phyloP scores from a whole-genome alignment of 1,139 yeast species.

The Suhomyces atakaporum region DNA sequence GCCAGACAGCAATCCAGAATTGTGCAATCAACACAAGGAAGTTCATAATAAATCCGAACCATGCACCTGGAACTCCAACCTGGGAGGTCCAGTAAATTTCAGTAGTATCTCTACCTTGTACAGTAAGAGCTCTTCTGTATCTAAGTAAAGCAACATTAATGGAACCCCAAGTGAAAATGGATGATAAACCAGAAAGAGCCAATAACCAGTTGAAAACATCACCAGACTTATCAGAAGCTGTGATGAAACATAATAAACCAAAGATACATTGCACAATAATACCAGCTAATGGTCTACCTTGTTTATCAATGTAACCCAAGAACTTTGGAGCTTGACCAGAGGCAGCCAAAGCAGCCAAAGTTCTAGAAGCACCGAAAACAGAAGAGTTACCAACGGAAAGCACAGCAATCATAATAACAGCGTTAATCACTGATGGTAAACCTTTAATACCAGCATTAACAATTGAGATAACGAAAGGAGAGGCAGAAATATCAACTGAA shows the following conservation, averaged over 20 bases:
- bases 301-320: conserved; percentile 71
- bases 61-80: conserved; percentile 37
- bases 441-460: conserved; percentile 27
- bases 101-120: conserved; percentile 35
- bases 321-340: conserved; percentile 78
- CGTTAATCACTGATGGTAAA: conserved; percentile 29
- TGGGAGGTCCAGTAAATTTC: conserved; percentile 36
- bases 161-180: conserved; percentile 41
- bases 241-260: conserved; percentile 44
- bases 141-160: conserved; percentile 39
- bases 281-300: conserved; percentile 74
- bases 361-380: conserved; percentile 76
- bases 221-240: conserved; percentile 35
- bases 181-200: conserved; percentile 39
- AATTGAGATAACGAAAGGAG: conserved; percentile 67
- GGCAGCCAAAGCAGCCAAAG: conserved; percentile 78
- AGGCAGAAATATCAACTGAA: conserved; percentile 58
- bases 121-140: conserved; percentile 36
- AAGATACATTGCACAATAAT: conserved; percentile 52
- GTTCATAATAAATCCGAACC: conserved; percentile 30
- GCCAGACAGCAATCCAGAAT: conserved; percentile 46
- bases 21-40: conserved; percentile 39
- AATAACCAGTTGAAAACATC: conserved; percentile 39
- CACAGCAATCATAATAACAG: conserved; percentile 28
- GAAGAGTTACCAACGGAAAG: conserved; percentile 38